Conservation (phyloP, 805 yeast genomes). For the Saccharomycopsis synnaedendra region DNA sequence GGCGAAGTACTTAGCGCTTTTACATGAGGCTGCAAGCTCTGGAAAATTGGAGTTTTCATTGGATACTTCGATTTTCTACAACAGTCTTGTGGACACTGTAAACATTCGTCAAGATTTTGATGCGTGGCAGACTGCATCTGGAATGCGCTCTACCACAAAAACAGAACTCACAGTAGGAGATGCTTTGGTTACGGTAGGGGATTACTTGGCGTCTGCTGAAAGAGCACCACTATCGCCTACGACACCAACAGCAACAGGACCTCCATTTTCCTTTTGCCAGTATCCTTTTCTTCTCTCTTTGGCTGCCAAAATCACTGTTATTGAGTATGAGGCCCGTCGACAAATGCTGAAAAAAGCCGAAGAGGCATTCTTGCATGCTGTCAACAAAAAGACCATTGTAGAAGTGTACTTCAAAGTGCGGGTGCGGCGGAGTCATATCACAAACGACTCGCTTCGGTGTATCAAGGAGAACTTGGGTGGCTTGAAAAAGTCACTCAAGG, state of each 20-base stretch:
- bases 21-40: constrained; percentile 39
- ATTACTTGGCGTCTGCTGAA: constrained; percentile 12
- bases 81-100: constrained; percentile 69
- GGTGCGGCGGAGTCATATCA: constrained; percentile 56
- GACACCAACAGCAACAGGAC: constrained; percentile 13
- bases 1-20: constrained; percentile 42
- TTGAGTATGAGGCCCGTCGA: constrained; percentile 71
- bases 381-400: constrained; percentile 47
- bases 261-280: constrained; percentile 56
- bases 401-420: constrained; percentile 60
- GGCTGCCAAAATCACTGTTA: constrained; percentile 69
- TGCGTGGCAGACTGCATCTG: constrained; percentile 52
- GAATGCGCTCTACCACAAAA: constrained; percentile 17
- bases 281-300: constrained; percentile 74
- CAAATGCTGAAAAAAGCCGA: constrained; percentile 84
- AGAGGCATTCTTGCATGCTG: constrained; percentile 71
- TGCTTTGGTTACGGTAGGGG: constrained; percentile 9
- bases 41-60: constrained; percentile 23
- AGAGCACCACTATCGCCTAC: constrained; percentile 6
- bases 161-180: constrained; percentile 7
- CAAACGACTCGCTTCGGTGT: constrained; percentile 63
- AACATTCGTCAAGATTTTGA: constrained; percentile 75
- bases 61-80: constrained; percentile 48
- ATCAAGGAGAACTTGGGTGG: constrained; percentile 46
- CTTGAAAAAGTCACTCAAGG: constrained; percentile 60